Evolutionary conservation across 225 moss, liverwort and hornwort species (phyloP).

Genomic region (Sphagnum tenellum): DNA sequence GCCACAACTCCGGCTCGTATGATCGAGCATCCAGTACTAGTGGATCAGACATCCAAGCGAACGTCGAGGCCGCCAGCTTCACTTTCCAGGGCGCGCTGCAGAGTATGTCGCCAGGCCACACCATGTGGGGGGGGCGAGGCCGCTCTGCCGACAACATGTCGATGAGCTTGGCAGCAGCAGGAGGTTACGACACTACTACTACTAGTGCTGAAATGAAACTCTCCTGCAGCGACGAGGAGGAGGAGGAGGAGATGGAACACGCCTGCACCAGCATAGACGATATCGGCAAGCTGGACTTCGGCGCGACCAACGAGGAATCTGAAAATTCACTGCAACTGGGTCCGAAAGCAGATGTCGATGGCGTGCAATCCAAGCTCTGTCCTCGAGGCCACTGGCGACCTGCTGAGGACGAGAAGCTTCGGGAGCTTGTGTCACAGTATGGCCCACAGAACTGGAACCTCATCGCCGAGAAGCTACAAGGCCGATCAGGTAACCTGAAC

Average conservation of each 20-base stretch:
- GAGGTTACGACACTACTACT: slow-evolving; percentile 14
- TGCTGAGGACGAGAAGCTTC: slow-evolving; percentile 86
- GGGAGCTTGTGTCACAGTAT: slow-evolving; percentile 77
- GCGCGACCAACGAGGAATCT: slow-evolving; percentile 50
- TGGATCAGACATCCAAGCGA: no score
- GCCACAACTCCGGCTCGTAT: no score
- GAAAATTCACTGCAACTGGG: slow-evolving; percentile 28
- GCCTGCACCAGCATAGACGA: slow-evolving; percentile 51
- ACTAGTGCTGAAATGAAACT: not conserved
- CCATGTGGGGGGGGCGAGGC: no score
- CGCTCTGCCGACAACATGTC: no score
- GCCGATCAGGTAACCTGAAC: slow-evolving; percentile 67
- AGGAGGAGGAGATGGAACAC: slow-evolving; percentile 45
- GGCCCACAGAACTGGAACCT: slow-evolving; percentile 98
- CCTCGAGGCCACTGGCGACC: slow-evolving; percentile 98
- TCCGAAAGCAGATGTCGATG: slow-evolving; percentile 37
- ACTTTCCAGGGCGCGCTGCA: slow-evolving; percentile 1
- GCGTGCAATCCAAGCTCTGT: slow-evolving; percentile 86
- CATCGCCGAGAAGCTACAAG: slow-evolving; percentile 88
- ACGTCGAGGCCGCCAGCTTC: not conserved
- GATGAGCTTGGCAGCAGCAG: slow-evolving; percentile 2
- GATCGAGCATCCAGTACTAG: no score
- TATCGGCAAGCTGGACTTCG: not conserved
- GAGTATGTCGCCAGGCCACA: no score
- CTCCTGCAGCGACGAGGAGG: no score